Base-by-base conservation (phyloP, 306 rosid species). In the Oemleria cerasiformis region DNA sequence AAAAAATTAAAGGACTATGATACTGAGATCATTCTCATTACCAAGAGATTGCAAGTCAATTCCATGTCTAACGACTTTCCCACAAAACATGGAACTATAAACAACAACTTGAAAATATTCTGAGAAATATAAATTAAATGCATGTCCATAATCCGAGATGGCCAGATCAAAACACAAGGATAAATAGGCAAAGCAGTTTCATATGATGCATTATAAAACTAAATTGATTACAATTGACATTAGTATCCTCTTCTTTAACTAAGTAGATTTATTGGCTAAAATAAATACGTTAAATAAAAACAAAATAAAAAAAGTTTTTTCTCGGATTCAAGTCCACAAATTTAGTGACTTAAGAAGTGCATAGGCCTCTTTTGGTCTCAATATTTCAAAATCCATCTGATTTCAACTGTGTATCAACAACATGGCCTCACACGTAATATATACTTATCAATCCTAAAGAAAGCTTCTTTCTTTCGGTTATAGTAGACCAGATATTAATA, bases 281-380 rank as follows among this genome's bases (percentile, higher is more conserved):
- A 49, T 6, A 49, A 13, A 13, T 10, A 45, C 36, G 50, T 45
- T 10, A 45, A 45, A 45, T 15, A 49, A 49, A 16, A 16, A 16
- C 55, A 49, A 49, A 12, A 16, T 15, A 14, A 49, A 19, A 49
- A 19, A 4, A 30, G 36, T 30, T 19, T 49, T 16, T 9, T 14
- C 43, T 40, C 56, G 8, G 14, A 66, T 25, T 19, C 54, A 42
- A 65, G 54, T 12, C 40, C 36, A 43, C 67, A 63, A 47, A 12
- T 25, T 65, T 15, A 9, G 25, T 1, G 16, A 54, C 34, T 14
- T 21, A 42, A 9, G 8, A 41, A 54, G 41, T 15, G 13, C 42
- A 14, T 54, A 12, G 44, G 73, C 73, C 21, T 55, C 51, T 21
- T 70, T 55, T 20, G 17, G 65, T 59, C 60, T 4, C 41, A 41